A percentile compares a stretch with the other conserved stretches of the same genome.
Evolutionary conservation across 805 yeast genomes (phyloP).

Genomic region (Lipomyces starkeyi): DNA sequence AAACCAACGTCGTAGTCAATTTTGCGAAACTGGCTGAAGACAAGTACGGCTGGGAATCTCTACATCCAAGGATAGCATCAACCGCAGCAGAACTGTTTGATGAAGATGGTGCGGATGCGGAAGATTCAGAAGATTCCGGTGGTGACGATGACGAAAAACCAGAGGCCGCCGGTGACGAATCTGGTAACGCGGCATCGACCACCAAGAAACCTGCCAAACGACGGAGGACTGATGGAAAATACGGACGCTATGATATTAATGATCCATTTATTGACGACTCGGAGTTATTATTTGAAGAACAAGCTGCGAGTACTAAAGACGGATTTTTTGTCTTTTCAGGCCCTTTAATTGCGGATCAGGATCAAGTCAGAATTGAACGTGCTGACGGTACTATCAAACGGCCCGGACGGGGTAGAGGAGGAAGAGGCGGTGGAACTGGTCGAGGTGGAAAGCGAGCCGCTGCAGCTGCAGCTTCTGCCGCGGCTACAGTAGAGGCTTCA

Average conservation of each 20-base stretch:
- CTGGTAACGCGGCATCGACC: conserved; percentile 41
- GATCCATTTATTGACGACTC: conserved; percentile 98
- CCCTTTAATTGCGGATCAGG: conserved; percentile 72
- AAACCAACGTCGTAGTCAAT: conserved; percentile 61
- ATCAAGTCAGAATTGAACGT: conserved; percentile 54
- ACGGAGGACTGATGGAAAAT: conserved; percentile 81
- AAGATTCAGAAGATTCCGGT: conserved; percentile 52
- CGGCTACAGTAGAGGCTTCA: conserved; percentile 9
- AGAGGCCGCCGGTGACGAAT: conserved; percentile 39
- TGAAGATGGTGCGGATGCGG: conserved; percentile 55
- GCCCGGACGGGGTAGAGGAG: conserved; percentile 32
- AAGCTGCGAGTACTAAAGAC: conserved; percentile 87
- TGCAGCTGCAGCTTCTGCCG: conserved; percentile 15
- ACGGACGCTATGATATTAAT: conserved; percentile 67
- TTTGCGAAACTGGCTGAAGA: conserved; percentile 78
- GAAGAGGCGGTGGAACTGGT: conserved; percentile 16
- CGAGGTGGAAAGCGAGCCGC: conserved; percentile 9
- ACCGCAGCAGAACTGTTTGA: conserved; percentile 44
- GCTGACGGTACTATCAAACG: conserved; percentile 53
- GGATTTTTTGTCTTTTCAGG: conserved; percentile 97
- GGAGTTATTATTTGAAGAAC: conserved; percentile 91
- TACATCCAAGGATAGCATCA: conserved; percentile 37
- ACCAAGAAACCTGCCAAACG: conserved; percentile 55
- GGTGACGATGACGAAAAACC: conserved; percentile 38
- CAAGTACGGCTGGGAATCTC: conserved; percentile 74